Evolutionary conservation across 2,329 filamentous ascomycete species (phyloP).

Genomic region (Trichophyton schoenleinii): DNA sequence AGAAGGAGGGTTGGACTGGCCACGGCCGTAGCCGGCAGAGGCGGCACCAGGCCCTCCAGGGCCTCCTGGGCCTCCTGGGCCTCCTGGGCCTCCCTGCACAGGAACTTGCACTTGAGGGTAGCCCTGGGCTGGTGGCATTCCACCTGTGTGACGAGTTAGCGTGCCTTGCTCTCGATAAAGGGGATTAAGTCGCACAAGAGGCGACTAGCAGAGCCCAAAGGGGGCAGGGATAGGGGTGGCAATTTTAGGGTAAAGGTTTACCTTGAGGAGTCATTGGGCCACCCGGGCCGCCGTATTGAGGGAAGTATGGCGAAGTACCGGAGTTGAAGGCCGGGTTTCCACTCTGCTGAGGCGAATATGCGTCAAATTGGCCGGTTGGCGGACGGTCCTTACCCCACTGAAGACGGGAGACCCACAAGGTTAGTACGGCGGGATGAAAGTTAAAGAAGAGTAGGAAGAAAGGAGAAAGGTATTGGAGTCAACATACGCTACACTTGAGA

Average conservation of each 20-base stretch:
- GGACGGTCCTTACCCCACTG: conserved; percentile 99
- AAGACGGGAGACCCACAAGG: conserved; percentile 18
- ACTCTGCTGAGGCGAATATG: conserved; percentile 67
- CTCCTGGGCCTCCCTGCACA: conserved; percentile 29
- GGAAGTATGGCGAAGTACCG: conserved; percentile 73
- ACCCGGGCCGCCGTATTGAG: conserved; percentile 71
- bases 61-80: not conserved
- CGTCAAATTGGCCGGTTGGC: conserved; percentile 68
- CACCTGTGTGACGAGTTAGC: conserved; percentile 9
- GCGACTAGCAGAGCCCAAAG: not conserved
- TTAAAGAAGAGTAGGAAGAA: conserved; percentile 6
- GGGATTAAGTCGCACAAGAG: not conserved
- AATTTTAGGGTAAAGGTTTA: conserved; percentile 16
- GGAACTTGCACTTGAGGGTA: conserved; percentile 47
- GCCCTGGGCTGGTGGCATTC: conserved; percentile 32
- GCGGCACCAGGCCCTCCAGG: conserved; percentile 35
- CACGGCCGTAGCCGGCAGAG: conserved; percentile 74
- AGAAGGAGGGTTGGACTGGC: conserved; percentile 42
- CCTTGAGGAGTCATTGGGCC: conserved; percentile 51
- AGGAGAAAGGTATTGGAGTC: not conserved
- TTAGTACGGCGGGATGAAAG: conserved; percentile 10
- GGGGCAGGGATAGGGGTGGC: not conserved
- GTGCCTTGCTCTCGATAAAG: not conserved
- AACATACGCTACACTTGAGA: conserved; percentile 96
- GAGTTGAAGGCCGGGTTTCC: conserved; percentile 56